These are phyloP conservation scores for Cucumis variabilis DNA, from an alignment of 331 rosid species.

Conservation along the genomic window DNA sequence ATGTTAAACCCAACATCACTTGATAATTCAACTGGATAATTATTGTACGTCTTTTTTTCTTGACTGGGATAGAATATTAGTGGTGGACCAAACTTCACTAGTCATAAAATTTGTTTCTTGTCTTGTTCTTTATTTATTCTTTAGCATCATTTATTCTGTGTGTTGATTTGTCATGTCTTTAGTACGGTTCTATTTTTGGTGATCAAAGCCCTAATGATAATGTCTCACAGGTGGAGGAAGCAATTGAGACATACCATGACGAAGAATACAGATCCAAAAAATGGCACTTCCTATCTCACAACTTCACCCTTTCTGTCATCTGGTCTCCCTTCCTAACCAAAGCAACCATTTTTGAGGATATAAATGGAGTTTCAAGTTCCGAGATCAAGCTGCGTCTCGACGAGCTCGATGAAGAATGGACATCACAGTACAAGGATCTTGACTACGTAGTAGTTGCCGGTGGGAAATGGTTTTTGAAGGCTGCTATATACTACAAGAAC, in stretches of 20 bases:
- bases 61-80: background rate
- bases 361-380: constrained; percentile 71
- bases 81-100: background rate
- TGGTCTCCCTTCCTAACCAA: constrained; percentile 90
- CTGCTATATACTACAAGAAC: constrained; percentile 73
- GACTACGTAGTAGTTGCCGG: constrained; percentile 70
- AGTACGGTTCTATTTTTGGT: constrained; percentile 17
- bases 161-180: constrained; percentile 31
- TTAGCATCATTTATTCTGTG: constrained; percentile 25
- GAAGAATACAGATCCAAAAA: constrained; percentile 78
- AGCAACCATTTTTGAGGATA: constrained; percentile 75
- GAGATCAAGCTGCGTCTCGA: constrained; percentile 77
- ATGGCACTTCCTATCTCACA: constrained; percentile 81
- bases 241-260: constrained; percentile 86
- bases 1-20: too few relatives aligned
- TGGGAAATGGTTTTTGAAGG: constrained; percentile 91
- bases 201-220: constrained; percentile 39
- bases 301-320: constrained; percentile 76
- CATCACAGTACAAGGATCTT: constrained; percentile 47
- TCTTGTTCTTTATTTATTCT: constrained; percentile 27
- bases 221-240: constrained; percentile 75
- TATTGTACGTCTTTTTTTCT: too few relatives aligned
- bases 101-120: background rate
- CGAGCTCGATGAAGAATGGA: constrained; percentile 64
- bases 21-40: too few relatives aligned